These are phyloP conservation scores for Dendrobium chrysotoxum DNA, from an alignment of 106 monocot species.

Conservation along the genomic window DNA sequence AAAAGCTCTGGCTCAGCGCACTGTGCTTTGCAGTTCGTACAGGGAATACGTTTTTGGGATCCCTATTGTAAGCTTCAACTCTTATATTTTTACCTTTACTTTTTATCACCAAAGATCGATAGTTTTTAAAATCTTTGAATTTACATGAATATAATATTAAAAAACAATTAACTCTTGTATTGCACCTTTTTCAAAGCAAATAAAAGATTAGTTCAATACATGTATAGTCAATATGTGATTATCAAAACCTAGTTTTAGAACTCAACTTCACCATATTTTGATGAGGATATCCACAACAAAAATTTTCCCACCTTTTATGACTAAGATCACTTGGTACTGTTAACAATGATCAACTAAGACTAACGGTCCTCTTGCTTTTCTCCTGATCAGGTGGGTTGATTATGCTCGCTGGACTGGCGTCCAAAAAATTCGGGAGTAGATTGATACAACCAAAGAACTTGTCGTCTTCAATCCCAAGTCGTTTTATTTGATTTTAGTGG, in stretches of 20 bases:
- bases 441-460: not conserved
- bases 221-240: too few species aligned
- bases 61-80: slow-evolving; percentile 54
- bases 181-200: too few species aligned
- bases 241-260: too few species aligned
- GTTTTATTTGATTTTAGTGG: too few species aligned
- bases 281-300: too few species aligned
- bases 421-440: slow-evolving; percentile 36
- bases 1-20: slow-evolving; percentile 53
- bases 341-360: not conserved
- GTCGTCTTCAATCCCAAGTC: not conserved
- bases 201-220: too few species aligned
- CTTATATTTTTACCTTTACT: not conserved
- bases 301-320: too few species aligned
- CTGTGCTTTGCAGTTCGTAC: slow-evolving; percentile 83
- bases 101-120: not conserved
- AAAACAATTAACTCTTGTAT: too few species aligned
- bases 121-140: not conserved
- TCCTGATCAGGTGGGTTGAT: slow-evolving; percentile 54
- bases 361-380: not conserved
- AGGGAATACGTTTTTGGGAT: slow-evolving; percentile 86
- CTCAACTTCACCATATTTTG: too few species aligned
- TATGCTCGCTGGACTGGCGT: slow-evolving; percentile 60
- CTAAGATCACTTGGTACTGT: too few species aligned
- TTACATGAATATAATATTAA: too few species aligned